Base-by-base conservation (phyloP, 306 rosid species). In the Lablab purpureus region DNA sequence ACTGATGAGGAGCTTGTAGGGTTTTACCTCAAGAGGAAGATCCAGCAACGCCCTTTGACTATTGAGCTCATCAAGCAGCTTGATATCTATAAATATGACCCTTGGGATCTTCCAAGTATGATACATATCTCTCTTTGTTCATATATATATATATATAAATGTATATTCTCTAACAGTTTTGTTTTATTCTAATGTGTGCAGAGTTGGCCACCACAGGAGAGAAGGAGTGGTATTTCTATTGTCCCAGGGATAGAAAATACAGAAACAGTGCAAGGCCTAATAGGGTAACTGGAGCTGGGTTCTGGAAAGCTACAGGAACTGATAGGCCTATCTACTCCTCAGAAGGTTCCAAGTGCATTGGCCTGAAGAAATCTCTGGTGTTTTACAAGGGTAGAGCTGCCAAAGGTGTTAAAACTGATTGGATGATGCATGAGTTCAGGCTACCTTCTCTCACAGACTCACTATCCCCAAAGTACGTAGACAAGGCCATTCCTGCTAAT, bases 61-160 rank as follows among this genome's bases (percentile, higher is more conserved):
- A 91, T 91, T 47, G 97, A 95, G 79, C 96, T 95, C 87, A 95
- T 95, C 66, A 88, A 89, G 71, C 98, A 91, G 71, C 93, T 95
- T 25, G 99, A 95, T 83, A 95, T 95, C 91, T 95, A 95, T 21
- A 92, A 95, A 76, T 84, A 84, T 63, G 98, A 95, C 68, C 99
- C 99, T 15, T 92, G 99, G 99, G 99, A 95, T 90, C 99, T 95
- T 76, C 99, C 99, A 67, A 91, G 99, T 91, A 90, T 87, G 92
- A 14, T 47, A 80, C 18, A 28, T 47, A 25, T 25, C 34, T 41
- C 2, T 30, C 19, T 54, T 66, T 47, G 47, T 21, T 40, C 75
- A 62, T 55, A 21, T n/a, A 6, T 23, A 78, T 23, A 70, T 4
- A 32, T 32, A 32, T 5, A 32, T 32, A 11, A 30, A 7, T 78